Base-by-base conservation (phyloP, 2,329 filamentous ascomycete genomes). In the Botrytis porri region DNA sequence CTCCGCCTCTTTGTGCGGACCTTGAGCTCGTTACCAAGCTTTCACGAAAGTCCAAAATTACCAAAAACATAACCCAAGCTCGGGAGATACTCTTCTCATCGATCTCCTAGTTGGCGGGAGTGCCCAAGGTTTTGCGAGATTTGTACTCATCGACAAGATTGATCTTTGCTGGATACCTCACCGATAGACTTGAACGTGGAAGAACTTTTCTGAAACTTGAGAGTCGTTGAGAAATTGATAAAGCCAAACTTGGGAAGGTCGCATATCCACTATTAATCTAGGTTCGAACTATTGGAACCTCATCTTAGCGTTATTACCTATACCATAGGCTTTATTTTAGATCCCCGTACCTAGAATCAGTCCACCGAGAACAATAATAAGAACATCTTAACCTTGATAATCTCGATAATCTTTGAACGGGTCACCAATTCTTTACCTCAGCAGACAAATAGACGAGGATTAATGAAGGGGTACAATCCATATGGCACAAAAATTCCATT, bases 251-350 rank as follows among this genome's bases (percentile, higher is more conserved):
- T 18, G 51, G 16, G 65, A 41, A 35, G 35, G 48, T 57, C 29
- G n/a, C 37, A 29, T 39, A 39, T n/a, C 45, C 45, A 67, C 35
- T 39, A 12, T 54, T 39, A 29, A 54, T 67, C 51, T 67, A 54
- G 45, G 45, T 67, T 67, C 48, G 35, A 41, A 67, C 35, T 67
- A 67, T 67, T 67, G 64, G 45, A 54, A 57, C 48, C 64, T 67
- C 45, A 67, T 67, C 51, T 62, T 72, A 73, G 73, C 70, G 70
- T 74, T 12, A 63, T 64, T 71, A 67, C 25, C n/a, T 39, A 39
- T 67, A 67, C 25, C 35, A 54, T 37, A 62, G 60, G 41, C 35
- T 41, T 20, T 54, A 39, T 25, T 12, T 41, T 57, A 29, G 35
- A 67, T 67, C 64, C 64, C 45, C 64, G 64, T 54, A 41, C 45